Conservation (phyloP, 768 basidiomycete genomes). For the Trametes meyenii region DNA sequence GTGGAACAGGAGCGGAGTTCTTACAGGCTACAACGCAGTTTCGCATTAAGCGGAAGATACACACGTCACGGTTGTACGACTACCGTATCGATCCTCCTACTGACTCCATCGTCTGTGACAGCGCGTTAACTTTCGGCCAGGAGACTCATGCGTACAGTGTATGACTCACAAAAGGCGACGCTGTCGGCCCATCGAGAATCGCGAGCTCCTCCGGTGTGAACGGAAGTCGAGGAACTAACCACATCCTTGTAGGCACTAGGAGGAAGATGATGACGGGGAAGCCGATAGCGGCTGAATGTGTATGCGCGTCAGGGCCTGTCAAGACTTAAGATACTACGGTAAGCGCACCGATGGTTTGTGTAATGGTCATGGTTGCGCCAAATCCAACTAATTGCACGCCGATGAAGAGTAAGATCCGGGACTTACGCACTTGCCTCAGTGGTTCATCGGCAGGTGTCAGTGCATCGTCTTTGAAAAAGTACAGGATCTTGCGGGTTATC, state of each 20-base stretch:
- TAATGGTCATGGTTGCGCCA: conserved; percentile 86
- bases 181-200: conserved; percentile 88
- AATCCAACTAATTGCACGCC: conserved; percentile 80
- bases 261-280: conserved; percentile 89
- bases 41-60: background rate
- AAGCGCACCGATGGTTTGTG: conserved; percentile 78
- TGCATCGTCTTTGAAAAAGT: conserved; percentile 71
- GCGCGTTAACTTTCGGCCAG: background rate
- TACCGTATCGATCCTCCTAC: conserved; percentile 42
- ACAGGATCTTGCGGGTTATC: conserved; percentile 80
- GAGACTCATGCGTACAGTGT: background rate
- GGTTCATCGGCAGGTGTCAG: conserved; percentile 71
- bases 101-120: conserved; percentile 45
- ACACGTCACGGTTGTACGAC: background rate
- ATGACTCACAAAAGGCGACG: conserved; percentile 77
- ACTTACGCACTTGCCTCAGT: conserved; percentile 71
- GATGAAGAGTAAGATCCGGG: conserved; percentile 72
- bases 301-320: background rate
- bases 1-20: no score
- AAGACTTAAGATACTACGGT: background rate
- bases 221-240: conserved; percentile 70
- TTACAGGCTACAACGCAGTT: background rate
- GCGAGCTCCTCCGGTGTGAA: conserved; percentile 79
- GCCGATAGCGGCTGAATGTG: conserved; percentile 74
- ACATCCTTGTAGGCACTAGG: conserved; percentile 74